phyloP scores from a whole-genome alignment of 108 stramenopile species.

The Fragilariopsis cylindrus region DNA sequence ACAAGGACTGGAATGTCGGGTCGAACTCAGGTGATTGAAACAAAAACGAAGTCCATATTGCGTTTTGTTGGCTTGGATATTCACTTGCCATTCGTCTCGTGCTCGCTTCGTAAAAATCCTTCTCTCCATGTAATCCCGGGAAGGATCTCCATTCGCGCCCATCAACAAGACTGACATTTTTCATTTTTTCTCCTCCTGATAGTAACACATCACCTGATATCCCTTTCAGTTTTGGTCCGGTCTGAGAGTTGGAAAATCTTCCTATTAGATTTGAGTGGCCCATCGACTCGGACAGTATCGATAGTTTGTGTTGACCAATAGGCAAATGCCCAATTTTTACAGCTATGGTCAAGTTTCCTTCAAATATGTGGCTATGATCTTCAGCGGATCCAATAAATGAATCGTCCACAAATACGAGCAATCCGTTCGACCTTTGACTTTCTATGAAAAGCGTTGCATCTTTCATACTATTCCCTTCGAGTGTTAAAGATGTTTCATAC shows the following conservation, averaged over 20 bases:
- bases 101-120: background rate
- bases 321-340: conserved; percentile 23
- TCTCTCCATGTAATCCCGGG: conserved; percentile 39
- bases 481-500: conserved; percentile 42
- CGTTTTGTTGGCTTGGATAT: background rate
- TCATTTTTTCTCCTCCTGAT: background rate
- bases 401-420: conserved; percentile 51
- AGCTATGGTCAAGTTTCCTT: conserved; percentile 32
- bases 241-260: conserved; percentile 42
- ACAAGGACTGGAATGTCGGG: conserved; percentile 17
- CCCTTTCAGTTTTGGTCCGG: conserved; percentile 48
- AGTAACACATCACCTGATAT: conserved; percentile 40
- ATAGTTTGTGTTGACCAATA: conserved; percentile 30
- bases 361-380: conserved; percentile 39
- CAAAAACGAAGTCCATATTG: conserved; percentile 32
- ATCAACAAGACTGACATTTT: conserved; percentile 32
- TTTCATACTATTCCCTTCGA: conserved; percentile 16
- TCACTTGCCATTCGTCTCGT: background rate
- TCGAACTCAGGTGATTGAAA: conserved; percentile 47
- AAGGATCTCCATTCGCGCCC: conserved; percentile 37
- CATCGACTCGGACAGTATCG: conserved; percentile 50
- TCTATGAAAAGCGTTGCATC: conserved; percentile 34
- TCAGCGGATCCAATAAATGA: conserved; percentile 35
- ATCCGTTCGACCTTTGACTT: conserved; percentile 39
- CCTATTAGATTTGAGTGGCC: conserved; percentile 61